phyloP scores from a whole-genome alignment of 306 rosid genomes.

The Spatholobus suberectus region DNA sequence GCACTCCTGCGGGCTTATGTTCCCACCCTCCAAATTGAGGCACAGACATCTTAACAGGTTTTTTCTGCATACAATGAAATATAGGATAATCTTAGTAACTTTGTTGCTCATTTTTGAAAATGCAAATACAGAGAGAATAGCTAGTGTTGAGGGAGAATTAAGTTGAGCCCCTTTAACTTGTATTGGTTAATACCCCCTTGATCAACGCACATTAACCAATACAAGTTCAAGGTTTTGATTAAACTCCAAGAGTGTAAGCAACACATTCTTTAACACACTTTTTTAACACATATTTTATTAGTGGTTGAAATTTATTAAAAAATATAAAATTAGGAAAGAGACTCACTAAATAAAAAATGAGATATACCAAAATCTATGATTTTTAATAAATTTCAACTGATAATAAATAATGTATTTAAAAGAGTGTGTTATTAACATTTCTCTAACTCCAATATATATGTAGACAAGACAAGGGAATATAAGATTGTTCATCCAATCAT shows the following conservation, averaged over 20 bases:
- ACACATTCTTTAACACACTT: too few relatives aligned
- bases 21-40: conserved; percentile 97
- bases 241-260: too few relatives aligned
- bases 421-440: too few relatives aligned
- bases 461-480: too few relatives aligned
- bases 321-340: too few relatives aligned
- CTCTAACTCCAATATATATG: too few relatives aligned
- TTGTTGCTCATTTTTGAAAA: neutral
- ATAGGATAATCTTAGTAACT: neutral
- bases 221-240: conserved; percentile 6
- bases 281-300: too few relatives aligned
- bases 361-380: too few relatives aligned
- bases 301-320: too few relatives aligned
- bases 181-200: conserved; percentile 43
- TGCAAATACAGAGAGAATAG: neutral
- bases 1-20: conserved; percentile 49
- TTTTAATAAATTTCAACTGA: too few relatives aligned
- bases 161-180: neutral
- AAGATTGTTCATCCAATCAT: neutral
- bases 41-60: conserved; percentile 63
- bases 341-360: too few relatives aligned
- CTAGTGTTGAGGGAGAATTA: neutral
- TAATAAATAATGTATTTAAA: too few relatives aligned
- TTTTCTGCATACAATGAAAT: conserved; percentile 46
- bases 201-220: conserved; percentile 38